phyloP scores from a whole-genome alignment of 257 asterid genomes.

The Petunia axillaris region DNA sequence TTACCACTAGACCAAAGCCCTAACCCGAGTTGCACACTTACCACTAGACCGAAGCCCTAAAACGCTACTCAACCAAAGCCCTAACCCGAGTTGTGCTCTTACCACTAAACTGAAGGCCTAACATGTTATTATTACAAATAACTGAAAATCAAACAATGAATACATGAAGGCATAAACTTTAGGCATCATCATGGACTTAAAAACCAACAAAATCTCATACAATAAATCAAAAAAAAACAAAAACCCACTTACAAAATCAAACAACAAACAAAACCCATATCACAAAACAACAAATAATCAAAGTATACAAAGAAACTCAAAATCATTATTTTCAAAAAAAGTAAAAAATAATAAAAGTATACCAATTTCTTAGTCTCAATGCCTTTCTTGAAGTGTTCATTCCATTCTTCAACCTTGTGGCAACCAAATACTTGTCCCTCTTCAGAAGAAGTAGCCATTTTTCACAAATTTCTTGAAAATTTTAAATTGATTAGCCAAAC shows the following conservation, averaged over 20 bases:
- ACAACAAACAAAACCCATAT: not conserved
- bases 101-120: too few relatives aligned
- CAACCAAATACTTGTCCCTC: slow-evolving; percentile 76
- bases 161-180: not conserved
- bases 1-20: too few relatives aligned
- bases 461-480: slow-evolving; percentile 3
- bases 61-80: too few relatives aligned
- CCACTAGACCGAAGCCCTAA: too few relatives aligned
- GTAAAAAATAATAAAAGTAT: not conserved
- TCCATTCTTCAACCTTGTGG: slow-evolving; percentile 66
- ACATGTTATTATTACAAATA: not conserved
- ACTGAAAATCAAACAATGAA: not conserved
- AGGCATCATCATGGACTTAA: not conserved
- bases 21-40: too few relatives aligned
- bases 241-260: not conserved
- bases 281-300: not conserved
- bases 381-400: slow-evolving; percentile 43
- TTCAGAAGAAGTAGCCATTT: slow-evolving; percentile 51
- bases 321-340: not conserved
- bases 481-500: slow-evolving; percentile 7
- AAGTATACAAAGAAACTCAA: not conserved
- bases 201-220: slow-evolving; percentile 7
- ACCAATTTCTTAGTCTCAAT: slow-evolving; percentile 61
- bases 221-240: not conserved
- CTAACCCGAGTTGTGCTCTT: too few relatives aligned